phyloP scores from a whole-genome alignment of 73 alveolate species.

The Paraurostyla sp. region DNA sequence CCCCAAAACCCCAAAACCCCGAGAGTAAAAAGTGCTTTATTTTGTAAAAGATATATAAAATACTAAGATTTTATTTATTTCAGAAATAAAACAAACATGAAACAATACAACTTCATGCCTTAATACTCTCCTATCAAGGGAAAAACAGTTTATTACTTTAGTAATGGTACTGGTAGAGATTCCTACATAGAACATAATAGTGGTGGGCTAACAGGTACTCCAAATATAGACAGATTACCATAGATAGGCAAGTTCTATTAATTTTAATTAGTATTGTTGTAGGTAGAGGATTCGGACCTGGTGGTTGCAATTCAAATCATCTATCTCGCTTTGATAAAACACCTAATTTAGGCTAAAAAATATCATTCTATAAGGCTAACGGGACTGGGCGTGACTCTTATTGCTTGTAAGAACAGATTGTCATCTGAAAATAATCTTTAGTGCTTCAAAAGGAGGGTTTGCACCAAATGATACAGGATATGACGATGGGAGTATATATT shows the following conservation, averaged over 20 bases:
- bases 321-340: neutral
- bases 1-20: constrained; percentile 45
- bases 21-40: neutral
- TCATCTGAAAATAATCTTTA: neutral
- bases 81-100: neutral
- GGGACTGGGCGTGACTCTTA: constrained; percentile 45
- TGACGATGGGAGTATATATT: neutral
- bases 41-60: neutral
- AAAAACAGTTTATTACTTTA: constrained; percentile 59
- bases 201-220: constrained; percentile 66
- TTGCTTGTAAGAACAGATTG: constrained; percentile 7
- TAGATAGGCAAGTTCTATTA: constrained; percentile 2
- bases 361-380: neutral
- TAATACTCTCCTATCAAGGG: constrained; percentile 40
- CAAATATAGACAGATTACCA: neutral
- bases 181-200: constrained; percentile 67
- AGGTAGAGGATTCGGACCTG: neutral
- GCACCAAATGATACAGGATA: neutral
- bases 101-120: constrained; percentile 7
- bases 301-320: neutral
- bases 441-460: constrained; percentile 37
- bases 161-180: constrained; percentile 87
- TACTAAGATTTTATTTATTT: neutral
- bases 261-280: neutral
- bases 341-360: constrained; percentile 23